Conservation (phyloP, 345 rosid species). For the Trapa bicornis region DNA sequence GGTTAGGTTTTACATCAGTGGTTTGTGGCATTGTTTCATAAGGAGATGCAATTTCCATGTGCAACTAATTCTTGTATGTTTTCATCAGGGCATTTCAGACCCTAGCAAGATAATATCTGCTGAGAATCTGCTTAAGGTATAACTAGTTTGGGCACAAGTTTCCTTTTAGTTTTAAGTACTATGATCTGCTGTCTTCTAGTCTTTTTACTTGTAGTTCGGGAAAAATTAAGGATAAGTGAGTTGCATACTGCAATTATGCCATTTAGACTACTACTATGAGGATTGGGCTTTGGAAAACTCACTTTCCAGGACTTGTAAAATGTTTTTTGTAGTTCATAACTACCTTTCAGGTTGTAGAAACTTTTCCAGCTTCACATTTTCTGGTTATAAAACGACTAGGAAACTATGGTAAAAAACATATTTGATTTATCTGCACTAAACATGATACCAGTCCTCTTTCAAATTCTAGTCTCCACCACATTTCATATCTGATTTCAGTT, state of each 20-base stretch:
- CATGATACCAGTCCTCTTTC: not conserved
- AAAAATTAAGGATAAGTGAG: not conserved
- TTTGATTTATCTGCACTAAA: not conserved
- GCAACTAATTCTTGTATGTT: constrained; percentile 7
- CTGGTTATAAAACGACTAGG: not conserved
- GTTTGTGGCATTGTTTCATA: not conserved
- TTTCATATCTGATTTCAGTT: no score
- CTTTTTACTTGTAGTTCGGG: not conserved
- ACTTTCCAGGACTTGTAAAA: not conserved
- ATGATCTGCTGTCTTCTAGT: not conserved
- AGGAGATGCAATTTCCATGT: not conserved
- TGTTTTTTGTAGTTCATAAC: no score
- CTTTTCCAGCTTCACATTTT: not conserved
- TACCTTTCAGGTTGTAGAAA: not conserved
- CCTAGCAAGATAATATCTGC: constrained; percentile 39
- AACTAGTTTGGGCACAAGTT: not conserved
- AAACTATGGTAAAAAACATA: not conserved
- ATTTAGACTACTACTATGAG: not conserved
- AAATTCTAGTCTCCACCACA: no score
- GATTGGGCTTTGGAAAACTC: not conserved
- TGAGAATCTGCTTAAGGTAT: constrained; percentile 94
- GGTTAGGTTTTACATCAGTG: constrained; percentile 29
- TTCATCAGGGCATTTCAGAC: constrained; percentile 29
- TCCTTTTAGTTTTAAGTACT: no score
- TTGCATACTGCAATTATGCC: no score